Base-by-base conservation (phyloP, 2,329 filamentous ascomycete genomes). In the Fusarium ramigenum region DNA sequence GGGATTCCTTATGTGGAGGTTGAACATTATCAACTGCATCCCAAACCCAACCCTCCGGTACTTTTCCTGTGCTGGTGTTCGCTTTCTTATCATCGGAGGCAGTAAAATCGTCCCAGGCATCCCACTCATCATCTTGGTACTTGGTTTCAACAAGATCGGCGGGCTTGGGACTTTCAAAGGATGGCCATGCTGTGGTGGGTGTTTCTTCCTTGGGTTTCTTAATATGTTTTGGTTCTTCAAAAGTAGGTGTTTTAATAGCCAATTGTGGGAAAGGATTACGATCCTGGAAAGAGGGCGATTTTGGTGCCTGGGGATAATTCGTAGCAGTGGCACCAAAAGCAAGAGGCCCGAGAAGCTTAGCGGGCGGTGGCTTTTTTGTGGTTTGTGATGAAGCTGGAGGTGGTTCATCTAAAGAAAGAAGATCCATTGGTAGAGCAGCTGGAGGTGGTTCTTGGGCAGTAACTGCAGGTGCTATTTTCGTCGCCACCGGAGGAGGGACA, bases 211-310 rank as follows among this genome's bases (percentile, higher is more conserved):
- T 81, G 7, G 80, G 60, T 25, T 83, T 78, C 8, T 80, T 78
- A 9, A 79, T 77, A 58, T 81, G 81, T 12, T 79, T 75, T 25
- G 82, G 80, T 32, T 81, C 77, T 15, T 80, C 74, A 19, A 78
- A 77, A 28, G 79, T 79, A 5, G 84, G 83, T 4, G 85, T 86
- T 54, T 85, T 83, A 44, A 89, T 79, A 8, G 82, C 83, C 19
- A 89, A 79, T 5, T 85, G 84, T 3, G 84, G 83, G 67, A 88
- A 89, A 2, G 87, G 87, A 66, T 88, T 89, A 44, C 87, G 84
- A 21, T 87, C 84, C 42, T 86, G 84, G 63, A 87, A 88, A 2
- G 87, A 87, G 1, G 87, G 86, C 9, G 87, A 87, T 74, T 85
- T 87, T 14, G 86, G 84, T 5, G 85, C 82, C 68, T 86, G 84